These are phyloP conservation scores for Teratosphaeriaceae sp. DNA, from an alignment of 2,329 filamentous ascomycete genomes.

Conservation along the genomic window DNA sequence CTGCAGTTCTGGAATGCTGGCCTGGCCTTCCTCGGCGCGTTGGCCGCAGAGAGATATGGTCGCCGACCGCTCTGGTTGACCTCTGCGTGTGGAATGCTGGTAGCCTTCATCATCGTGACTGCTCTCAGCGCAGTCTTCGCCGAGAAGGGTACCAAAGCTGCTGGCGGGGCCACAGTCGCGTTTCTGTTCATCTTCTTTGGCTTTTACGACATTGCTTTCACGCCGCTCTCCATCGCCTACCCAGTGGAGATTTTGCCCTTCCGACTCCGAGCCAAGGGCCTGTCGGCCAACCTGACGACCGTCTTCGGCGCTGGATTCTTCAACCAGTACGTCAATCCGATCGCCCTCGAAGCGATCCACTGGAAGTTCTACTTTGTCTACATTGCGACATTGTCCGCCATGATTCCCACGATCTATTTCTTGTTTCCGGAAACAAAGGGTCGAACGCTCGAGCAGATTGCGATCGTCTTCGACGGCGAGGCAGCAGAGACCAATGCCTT, in stretches of 20 bases:
- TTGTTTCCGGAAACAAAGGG: constrained; percentile 56
- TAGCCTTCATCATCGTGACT: constrained; percentile 35
- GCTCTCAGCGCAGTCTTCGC: constrained; percentile 30
- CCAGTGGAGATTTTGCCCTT: constrained; percentile 31
- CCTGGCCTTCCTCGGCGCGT: constrained; percentile 31
- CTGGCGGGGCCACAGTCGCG: constrained; percentile 34
- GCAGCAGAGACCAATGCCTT: neutral
- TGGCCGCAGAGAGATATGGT: constrained; percentile 36
- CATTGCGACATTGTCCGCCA: neutral
- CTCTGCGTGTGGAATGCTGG: constrained; percentile 38
- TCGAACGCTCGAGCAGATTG: constrained; percentile 57
- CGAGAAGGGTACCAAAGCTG: constrained; percentile 23
- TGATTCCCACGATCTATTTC: constrained; percentile 36
- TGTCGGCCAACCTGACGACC: constrained; percentile 6
- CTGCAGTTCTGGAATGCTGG: constrained; percentile 37
- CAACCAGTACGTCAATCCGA: constrained; percentile 4
- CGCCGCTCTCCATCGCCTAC: constrained; percentile 28
- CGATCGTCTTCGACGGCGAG: constrained; percentile 2
- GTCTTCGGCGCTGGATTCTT: neutral
- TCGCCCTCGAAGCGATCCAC: neutral
- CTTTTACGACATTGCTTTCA: constrained; percentile 35
- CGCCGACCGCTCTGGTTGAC: constrained; percentile 39
- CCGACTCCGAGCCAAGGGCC: constrained; percentile 21
- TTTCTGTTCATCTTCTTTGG: constrained; percentile 40
- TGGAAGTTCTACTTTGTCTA: constrained; percentile 6